Base-by-base conservation (phyloP, 352 stramenopile species). In the Lagenidium sp. region DNA sequence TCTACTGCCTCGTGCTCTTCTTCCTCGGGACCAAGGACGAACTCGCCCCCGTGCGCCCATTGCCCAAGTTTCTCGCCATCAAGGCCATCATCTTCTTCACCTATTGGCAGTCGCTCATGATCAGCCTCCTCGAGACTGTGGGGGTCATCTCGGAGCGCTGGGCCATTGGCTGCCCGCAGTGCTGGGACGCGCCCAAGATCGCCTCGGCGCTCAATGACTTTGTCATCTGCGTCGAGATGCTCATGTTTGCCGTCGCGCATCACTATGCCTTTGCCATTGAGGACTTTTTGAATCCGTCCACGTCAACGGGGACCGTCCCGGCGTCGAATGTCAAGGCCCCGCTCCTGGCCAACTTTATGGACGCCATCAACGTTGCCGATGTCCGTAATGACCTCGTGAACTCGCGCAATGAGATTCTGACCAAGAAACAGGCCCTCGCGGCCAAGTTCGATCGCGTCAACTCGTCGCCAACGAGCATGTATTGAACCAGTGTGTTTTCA, bases 31-130 rank as follows among this genome's bases (percentile, higher is more conserved):
- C 85, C 4, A 77, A 94, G 40, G 77, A 95, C 38, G 82, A 96
- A 45, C 63, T 97, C 39, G 65, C 68, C 23, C 87, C 90, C 19
- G 86, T 97, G 42, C 66, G 85, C 12, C 89, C 89, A 30, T 73
- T 95, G 50, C 79, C 76, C n/a, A 97, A 97, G 58, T 97, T 97
- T 55, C 48, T 97, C 26, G 81, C 79, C 4, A 96, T 97, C 55
- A 97, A 97, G 52, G 81, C 78, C 4, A 93, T 97, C 44, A 95
- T 97, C 29, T 97, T 97, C 63, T 96, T 97, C 50, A 96, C 85
- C 20, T 97, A 93, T 64, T 97, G 90, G 90, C 90, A 97, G 70
- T 89, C 73, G 22, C 62, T 97, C 36, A 66, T 95, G 55, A 95
- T 97, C 60, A 86, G 73, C 35, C 63, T 90, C 41, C 55, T 97